Conservation (phyloP, 2,329 filamentous ascomycete genomes). For the Fusarium xylarioides region DNA sequence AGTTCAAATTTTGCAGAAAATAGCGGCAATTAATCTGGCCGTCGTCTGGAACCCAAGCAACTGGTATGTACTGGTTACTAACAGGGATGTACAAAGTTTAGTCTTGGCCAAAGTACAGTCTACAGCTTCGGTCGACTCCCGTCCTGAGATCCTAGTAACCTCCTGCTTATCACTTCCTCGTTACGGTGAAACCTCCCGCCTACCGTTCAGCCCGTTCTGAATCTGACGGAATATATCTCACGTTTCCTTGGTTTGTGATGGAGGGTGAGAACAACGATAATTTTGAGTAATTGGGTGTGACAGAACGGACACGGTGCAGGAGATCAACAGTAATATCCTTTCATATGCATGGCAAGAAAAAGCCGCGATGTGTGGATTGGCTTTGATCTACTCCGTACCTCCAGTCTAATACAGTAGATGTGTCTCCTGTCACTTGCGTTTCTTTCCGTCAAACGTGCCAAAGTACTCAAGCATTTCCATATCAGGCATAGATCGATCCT, state of each 20-base stretch:
- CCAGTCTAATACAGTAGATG: neutral
- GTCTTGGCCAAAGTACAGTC: constrained; percentile 15
- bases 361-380: constrained; percentile 9
- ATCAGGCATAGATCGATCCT: constrained; percentile 19
- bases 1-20: constrained; percentile 11
- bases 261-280: constrained; percentile 20
- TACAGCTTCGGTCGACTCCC: constrained; percentile 35
- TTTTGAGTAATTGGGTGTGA: constrained; percentile 3
- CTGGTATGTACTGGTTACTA: constrained; percentile 2
- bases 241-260: constrained; percentile 27
- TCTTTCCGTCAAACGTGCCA: constrained; percentile 2
- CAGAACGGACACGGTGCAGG: constrained; percentile 13
- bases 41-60: neutral
- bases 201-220: constrained; percentile 13
- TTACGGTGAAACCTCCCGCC: constrained; percentile 2
- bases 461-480: neutral
- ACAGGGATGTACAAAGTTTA: neutral
- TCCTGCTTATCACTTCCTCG: constrained; percentile 24
- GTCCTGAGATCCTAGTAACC: constrained; percentile 18
- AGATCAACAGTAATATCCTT: constrained; percentile 20
- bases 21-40: neutral
- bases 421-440: constrained; percentile 7
- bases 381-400: neutral
- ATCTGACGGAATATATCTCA: constrained; percentile 26
- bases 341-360: neutral